These are phyloP conservation scores for Chaetomium tenue DNA, from an alignment of 495 filamentous ascomycete genomes.

Conservation along the genomic window DNA sequence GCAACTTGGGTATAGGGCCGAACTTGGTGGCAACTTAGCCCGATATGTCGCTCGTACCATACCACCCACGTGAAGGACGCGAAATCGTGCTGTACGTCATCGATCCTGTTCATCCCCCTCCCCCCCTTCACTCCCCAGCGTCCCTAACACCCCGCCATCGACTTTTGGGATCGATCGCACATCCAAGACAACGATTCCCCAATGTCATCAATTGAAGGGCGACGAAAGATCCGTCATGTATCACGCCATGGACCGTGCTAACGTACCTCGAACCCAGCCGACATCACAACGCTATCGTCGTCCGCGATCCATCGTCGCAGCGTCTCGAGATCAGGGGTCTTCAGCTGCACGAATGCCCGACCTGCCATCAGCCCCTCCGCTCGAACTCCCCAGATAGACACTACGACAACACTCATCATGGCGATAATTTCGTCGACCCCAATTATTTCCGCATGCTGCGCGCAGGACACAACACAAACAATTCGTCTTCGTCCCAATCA, in stretches of 20 bases:
- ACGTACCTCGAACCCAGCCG: constrained; percentile 56
- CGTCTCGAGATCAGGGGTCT: constrained; percentile 77
- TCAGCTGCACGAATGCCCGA: constrained; percentile 69
- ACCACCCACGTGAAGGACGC: constrained; percentile 57
- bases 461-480: constrained; percentile 37
- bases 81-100: constrained; percentile 62
- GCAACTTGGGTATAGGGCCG: neutral
- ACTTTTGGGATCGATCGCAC: neutral
- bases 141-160: neutral
- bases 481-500: constrained; percentile 31
- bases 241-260: neutral
- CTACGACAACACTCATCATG: constrained; percentile 41
- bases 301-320: constrained; percentile 80
- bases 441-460: constrained; percentile 94
- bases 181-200: too few species aligned
- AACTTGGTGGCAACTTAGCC: constrained; percentile 13
- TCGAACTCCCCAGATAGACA: constrained; percentile 50
- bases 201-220: too few species aligned
- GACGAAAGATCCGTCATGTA: neutral
- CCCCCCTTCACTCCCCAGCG: neutral
- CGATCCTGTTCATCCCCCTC: neutral
- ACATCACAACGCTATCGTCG: constrained; percentile 85
- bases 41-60: constrained; percentile 64
- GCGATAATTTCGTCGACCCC: constrained; percentile 76
- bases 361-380: constrained; percentile 78